Conservation (phyloP, 305 asterid species). For the Salvia sclarea region DNA sequence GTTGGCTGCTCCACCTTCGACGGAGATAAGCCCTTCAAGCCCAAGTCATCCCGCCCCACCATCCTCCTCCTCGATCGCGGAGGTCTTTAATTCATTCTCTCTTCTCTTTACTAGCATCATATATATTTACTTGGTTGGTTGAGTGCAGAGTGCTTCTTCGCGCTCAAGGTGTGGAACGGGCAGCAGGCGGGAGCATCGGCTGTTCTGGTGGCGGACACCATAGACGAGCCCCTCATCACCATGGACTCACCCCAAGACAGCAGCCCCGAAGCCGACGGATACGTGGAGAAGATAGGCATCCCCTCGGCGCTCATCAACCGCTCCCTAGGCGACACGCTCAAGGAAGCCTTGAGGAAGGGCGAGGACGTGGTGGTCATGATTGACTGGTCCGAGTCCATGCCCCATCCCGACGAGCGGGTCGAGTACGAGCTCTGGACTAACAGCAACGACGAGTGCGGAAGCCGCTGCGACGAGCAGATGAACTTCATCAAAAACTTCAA, state of each 20-base stretch:
- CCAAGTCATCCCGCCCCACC: slow-evolving; percentile 67
- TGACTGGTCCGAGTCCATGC: slow-evolving; percentile 87
- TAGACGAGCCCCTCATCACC: slow-evolving; percentile 76
- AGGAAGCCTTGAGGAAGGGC: slow-evolving; percentile 52
- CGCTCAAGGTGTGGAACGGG: slow-evolving; percentile 82
- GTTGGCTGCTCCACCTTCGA: slow-evolving; percentile 63
- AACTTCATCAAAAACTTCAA: slow-evolving; percentile 66
- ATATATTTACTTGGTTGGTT: background rate
- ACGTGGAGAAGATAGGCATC: slow-evolving; percentile 68
- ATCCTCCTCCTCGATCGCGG: slow-evolving; percentile 94
- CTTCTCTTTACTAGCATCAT: no score
- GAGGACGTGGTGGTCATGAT: slow-evolving; percentile 57
- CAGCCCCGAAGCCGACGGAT: slow-evolving; percentile 60
- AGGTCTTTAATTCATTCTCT: slow-evolving; percentile 34
- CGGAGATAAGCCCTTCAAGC: slow-evolving; percentile 73
- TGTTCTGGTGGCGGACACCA: slow-evolving; percentile 75
- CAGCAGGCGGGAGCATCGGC: slow-evolving; percentile 94
- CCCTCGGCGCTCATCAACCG: slow-evolving; percentile 77
- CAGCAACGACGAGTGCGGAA: slow-evolving; percentile 89
- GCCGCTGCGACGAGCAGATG: slow-evolving; percentile 84
- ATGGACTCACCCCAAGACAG: slow-evolving; percentile 93
- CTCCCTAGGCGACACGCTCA: slow-evolving; percentile 57
- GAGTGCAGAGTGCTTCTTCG: slow-evolving; percentile 72
- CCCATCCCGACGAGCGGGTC: no score
- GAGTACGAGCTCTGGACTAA: slow-evolving; percentile 88